These are phyloP conservation scores for Yamadazyma mexicana DNA, from an alignment of 1,139 yeast species.

Conservation along the genomic window DNA sequence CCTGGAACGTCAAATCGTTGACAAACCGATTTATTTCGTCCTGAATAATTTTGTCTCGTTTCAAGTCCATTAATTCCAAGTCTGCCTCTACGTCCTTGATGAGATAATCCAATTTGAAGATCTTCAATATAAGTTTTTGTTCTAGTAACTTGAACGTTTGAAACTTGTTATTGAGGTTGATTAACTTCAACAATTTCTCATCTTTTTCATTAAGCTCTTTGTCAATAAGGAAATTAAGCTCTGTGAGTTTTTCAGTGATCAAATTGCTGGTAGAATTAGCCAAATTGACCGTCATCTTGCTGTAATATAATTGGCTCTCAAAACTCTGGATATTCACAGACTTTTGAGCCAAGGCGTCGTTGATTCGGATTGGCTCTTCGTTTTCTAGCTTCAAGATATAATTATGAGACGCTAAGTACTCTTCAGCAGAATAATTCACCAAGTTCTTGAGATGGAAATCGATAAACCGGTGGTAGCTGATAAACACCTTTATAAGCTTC, in stretches of 20 bases:
- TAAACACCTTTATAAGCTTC: constrained; percentile 69
- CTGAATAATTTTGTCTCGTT: constrained; percentile 36
- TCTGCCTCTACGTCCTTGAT: constrained; percentile 22
- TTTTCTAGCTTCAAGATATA: constrained; percentile 28
- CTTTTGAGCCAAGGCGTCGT: constrained; percentile 10
- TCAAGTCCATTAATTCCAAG: constrained; percentile 14
- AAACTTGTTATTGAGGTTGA: constrained; percentile 21
- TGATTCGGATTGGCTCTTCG: constrained; percentile 11
- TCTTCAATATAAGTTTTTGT: constrained; percentile 34
- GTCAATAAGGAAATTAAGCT: constrained; percentile 40
- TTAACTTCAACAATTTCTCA: constrained; percentile 30
- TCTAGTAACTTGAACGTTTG: constrained; percentile 32
- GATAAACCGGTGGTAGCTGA: constrained; percentile 71
- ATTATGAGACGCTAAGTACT: constrained; percentile 50
- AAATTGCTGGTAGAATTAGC: constrained; percentile 36
- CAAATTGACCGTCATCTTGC: constrained; percentile 38
- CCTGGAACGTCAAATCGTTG: constrained; percentile 43
- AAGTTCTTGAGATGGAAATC: constrained; percentile 63
- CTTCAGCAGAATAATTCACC: constrained; percentile 73
- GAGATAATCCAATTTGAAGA: constrained; percentile 41
- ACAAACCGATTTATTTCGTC: constrained; percentile 43
- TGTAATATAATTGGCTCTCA: constrained; percentile 38
- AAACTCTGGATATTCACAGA: constrained; percentile 29
- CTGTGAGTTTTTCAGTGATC: constrained; percentile 42
- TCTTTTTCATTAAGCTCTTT: constrained; percentile 42